Base-by-base conservation (phyloP, 306 rosid species). In the Pterocarpus macrocarpus region DNA sequence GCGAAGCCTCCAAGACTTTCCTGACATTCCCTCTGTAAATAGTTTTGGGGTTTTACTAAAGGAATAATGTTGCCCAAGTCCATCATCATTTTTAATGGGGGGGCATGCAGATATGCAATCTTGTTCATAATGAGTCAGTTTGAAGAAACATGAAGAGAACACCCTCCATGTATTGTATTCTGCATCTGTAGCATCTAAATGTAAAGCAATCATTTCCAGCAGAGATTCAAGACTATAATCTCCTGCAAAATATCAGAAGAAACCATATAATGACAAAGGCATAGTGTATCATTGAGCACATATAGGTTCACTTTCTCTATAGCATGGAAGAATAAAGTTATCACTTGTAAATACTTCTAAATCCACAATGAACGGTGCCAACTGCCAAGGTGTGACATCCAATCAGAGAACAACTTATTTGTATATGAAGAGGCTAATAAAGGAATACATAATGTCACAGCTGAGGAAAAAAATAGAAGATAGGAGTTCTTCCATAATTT, bases 141-240 rank as follows among this genome's bases (percentile, higher is more conserved):
- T 88, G 28, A 75, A 81, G 81, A 95, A 93, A 87, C 99, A 95
- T 57, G 59, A 71, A 33, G 95, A 89, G 59, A 89, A 85, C 73
- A 77, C 85, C 85, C 55, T 90, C 99, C 99, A 91, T 28, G 83
- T 88, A 35, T 79, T 83, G 83, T 36, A 30, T 38, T 88, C 92
- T 15, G 93, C 88, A 87, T 75, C 45, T 5, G 97, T 80, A 52
- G 89, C 97, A 80, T 91, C 99, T 65, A 95, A 85, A 85, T 95
- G 99, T 76, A 68, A 77, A 68, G 86, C 95, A 85, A 90, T 88
- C 92, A 88, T 90, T 88, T 90, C 97, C 82, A 89, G 58, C 30
- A 91, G 77, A 69, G 95, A 87, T 65, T 90, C 87, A 17, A 78
- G 79, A 65, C 87, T 69, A 73, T 95, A 93, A 43, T 81, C 79